A percentile compares a stretch with the other conserved stretches of the same genome.
These are phyloP conservation scores for Pleurotus pulmonarius DNA, from an alignment of 768 basidiomycete species.

Conservation along the genomic window DNA sequence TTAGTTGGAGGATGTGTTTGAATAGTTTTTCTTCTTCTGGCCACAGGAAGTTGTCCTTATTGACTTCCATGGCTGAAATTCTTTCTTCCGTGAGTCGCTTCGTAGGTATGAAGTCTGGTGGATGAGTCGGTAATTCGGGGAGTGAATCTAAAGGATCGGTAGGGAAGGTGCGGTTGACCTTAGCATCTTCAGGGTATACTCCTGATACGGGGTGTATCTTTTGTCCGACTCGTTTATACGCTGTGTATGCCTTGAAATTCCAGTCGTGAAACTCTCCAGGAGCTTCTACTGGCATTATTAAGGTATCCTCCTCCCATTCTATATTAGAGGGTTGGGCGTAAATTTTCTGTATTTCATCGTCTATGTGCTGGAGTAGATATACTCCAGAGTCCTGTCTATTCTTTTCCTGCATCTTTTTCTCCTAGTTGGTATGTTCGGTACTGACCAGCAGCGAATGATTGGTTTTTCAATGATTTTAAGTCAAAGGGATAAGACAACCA, in stretches of 20 bases:
- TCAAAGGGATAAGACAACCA: too few species aligned
- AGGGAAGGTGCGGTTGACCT: conserved; percentile 11
- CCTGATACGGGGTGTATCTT: conserved; percentile 21
- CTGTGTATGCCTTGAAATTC: conserved; percentile 1
- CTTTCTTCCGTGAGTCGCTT: conserved; percentile 3
- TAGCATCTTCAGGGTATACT: conserved; percentile 9
- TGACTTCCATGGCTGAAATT: conserved; percentile 6
- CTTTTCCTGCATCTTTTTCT: too few species aligned
- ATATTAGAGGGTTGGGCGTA: not conserved
- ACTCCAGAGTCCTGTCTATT: too few species aligned
- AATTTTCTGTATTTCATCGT: not conserved
- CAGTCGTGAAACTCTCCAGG: not conserved
- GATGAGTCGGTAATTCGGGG: conserved; percentile 13
- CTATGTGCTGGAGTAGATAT: too few species aligned
- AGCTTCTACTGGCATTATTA: not conserved
- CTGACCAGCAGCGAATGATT: too few species aligned
- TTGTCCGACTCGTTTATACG: conserved; percentile 16
- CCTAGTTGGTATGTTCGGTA: too few species aligned
- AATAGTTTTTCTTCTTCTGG: conserved; percentile 19
- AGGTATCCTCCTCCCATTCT: not conserved
- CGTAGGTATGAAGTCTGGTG: conserved; percentile 18
- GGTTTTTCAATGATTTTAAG: too few species aligned
- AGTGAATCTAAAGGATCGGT: conserved; percentile 21
- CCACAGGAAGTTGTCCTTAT: conserved; percentile 17
- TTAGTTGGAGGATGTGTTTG: conserved; percentile 16